Evolutionary conservation across 1,284 basidiomycete genomes (phyloP).

Genomic region (Melampsora larici-populina): DNA sequence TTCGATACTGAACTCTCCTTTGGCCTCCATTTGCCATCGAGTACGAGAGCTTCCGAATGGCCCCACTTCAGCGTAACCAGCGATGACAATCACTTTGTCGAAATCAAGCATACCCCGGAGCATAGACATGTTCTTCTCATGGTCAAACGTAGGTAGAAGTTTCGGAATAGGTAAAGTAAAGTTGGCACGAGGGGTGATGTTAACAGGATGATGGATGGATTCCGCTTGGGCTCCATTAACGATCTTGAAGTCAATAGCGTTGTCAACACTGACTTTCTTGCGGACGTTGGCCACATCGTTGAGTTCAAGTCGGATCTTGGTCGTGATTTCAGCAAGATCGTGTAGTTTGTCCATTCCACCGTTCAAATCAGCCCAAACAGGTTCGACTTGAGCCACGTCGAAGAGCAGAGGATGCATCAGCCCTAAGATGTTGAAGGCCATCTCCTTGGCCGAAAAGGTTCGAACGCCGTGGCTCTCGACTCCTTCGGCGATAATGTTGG

Average conservation of each 20-base stretch:
- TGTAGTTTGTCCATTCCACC: slow-evolving; percentile 96
- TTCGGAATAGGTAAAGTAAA: slow-evolving; percentile 91
- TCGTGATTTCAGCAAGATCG: slow-evolving; percentile 86
- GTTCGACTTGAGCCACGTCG: slow-evolving; percentile 99
- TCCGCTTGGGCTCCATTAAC: slow-evolving; percentile 89
- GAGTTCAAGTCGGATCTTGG: slow-evolving; percentile 73
- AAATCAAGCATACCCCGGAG: slow-evolving; percentile 85
- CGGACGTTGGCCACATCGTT: slow-evolving; percentile 82
- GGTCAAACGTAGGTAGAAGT: slow-evolving; percentile 55
- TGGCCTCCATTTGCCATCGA: slow-evolving; percentile 99
- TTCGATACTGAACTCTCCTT: slow-evolving; percentile 88
- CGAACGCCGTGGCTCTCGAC: slow-evolving; percentile 89
- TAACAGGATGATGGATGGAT: slow-evolving; percentile 83
- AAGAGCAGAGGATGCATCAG: slow-evolving; percentile 97
- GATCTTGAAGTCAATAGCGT: slow-evolving; percentile 88
- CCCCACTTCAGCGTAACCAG: slow-evolving; percentile 96
- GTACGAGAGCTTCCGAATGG: slow-evolving; percentile 98
- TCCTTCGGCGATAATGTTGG: slow-evolving; percentile 90
- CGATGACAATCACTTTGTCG: slow-evolving; percentile 90
- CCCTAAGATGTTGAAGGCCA: slow-evolving; percentile 99
- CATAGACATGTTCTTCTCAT: slow-evolving; percentile 28
- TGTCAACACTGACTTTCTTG: slow-evolving; percentile 87
- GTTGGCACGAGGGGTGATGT: slow-evolving; percentile 92
- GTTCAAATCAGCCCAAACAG: slow-evolving; percentile 96
- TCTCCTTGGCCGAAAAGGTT: slow-evolving; percentile 98